These are phyloP conservation scores for Hypomontagnella monticulosa DNA, from an alignment of 495 filamentous ascomycete genomes.

Conservation along the genomic window DNA sequence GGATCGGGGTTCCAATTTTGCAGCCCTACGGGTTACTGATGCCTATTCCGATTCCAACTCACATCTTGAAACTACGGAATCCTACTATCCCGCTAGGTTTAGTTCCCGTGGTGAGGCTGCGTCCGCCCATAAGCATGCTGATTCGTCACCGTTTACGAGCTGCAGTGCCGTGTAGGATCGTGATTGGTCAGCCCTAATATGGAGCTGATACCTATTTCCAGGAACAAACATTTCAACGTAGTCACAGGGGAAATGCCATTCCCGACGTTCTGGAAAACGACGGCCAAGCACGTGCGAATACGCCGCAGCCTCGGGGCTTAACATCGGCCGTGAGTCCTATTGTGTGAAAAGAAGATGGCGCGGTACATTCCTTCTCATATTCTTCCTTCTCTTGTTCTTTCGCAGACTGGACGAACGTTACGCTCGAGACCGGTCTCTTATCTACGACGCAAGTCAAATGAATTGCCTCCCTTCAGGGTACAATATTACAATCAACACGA, in stretches of 20 bases:
- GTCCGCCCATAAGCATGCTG: slow-evolving; percentile 1
- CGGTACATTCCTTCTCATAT: slow-evolving; percentile 17
- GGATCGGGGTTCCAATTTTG: slow-evolving; percentile 16
- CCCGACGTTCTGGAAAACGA: slow-evolving; percentile 15
- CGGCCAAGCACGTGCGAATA: slow-evolving; percentile 12
- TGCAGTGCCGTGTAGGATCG: neutral
- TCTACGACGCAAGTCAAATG: slow-evolving; percentile 8
- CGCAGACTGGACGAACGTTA: slow-evolving; percentile 15
- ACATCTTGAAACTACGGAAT: slow-evolving; percentile 24
- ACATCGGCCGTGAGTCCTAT: slow-evolving; percentile 31
- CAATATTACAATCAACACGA: slow-evolving; percentile 14
- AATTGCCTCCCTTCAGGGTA: slow-evolving; percentile 8
- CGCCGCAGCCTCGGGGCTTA: slow-evolving; percentile 21
- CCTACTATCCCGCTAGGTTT: slow-evolving; percentile 19
- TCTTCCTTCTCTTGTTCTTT: slow-evolving; percentile 24
- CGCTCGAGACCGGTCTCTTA: slow-evolving; percentile 2
- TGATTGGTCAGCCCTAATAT: slow-evolving; percentile 34
- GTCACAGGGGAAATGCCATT: neutral
- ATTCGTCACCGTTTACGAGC: slow-evolving; percentile 40
- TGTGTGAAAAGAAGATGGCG: slow-evolving; percentile 24
- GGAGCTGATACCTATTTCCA: slow-evolving; percentile 24
- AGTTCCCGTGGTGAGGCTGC: slow-evolving; percentile 21
- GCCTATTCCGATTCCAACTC: slow-evolving; percentile 23
- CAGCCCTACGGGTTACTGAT: slow-evolving; percentile 12
- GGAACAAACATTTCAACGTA: slow-evolving; percentile 27